A percentile compares a stretch with the other conserved stretches of the same genome.
These are phyloP conservation scores for Leptodontidium sp. DNA, from an alignment of 2,329 filamentous ascomycete genomes.

Conservation along the genomic window DNA sequence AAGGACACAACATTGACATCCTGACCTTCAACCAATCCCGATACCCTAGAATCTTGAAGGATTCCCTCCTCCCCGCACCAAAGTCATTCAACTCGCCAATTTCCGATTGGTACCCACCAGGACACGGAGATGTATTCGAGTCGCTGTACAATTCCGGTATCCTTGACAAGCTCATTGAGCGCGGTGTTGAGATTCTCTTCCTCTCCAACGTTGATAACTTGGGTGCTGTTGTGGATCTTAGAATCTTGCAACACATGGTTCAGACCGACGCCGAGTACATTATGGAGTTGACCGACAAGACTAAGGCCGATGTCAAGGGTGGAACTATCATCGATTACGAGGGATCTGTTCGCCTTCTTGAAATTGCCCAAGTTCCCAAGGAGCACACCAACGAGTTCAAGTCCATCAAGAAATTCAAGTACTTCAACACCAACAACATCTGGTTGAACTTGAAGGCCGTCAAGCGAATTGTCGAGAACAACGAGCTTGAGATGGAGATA, in stretches of 20 bases:
- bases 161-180: conserved; percentile 93
- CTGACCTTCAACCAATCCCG: conserved; percentile 99
- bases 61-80: conserved; percentile 94
- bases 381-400: conserved; percentile 99
- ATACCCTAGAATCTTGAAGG: conserved; percentile 97
- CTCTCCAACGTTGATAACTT: conserved; percentile 99
- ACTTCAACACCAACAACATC: conserved; percentile 99
- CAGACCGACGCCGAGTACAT: conserved; percentile 98
- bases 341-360: conserved; percentile 92
- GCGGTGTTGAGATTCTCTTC: conserved; percentile 98
- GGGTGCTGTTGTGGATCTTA: conserved; percentile 95
- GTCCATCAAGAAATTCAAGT: conserved; percentile 99
- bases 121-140: conserved; percentile 99
- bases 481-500: conserved; percentile 99
- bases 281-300: conserved; percentile 99
- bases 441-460: conserved; percentile 98
- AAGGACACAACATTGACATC: conserved; percentile 99
- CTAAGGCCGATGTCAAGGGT: conserved; percentile 99
- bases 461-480: conserved; percentile 98
- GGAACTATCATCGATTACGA: conserved; percentile 99
- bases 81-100: conserved; percentile 88
- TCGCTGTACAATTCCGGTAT: conserved; percentile 99
- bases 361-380: conserved; percentile 99
- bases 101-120: conserved; percentile 97
- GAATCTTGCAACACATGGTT: conserved; percentile 99